These are phyloP conservation scores for Colletotrichum phormii DNA, from an alignment of 2,329 filamentous ascomycete species.

Conservation along the genomic window DNA sequence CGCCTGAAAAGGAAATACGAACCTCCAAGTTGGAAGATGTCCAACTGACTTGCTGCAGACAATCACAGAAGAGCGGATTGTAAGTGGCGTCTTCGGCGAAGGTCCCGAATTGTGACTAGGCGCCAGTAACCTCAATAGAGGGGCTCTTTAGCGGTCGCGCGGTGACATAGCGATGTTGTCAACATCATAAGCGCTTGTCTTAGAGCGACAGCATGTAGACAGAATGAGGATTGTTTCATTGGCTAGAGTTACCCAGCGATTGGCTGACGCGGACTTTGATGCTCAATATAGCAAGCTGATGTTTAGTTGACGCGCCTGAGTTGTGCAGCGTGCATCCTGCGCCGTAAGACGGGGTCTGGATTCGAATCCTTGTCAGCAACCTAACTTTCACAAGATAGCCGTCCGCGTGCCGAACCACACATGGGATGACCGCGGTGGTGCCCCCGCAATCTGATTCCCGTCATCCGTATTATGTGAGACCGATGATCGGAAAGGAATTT, in stretches of 20 bases:
- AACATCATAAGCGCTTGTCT: conserved; percentile 12
- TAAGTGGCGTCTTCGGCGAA: not conserved
- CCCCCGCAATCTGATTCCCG: not conserved
- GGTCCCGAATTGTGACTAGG: not conserved
- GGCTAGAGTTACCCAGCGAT: not conserved
- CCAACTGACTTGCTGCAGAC: not conserved
- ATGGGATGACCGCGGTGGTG: not conserved
- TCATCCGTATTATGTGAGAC: not conserved
- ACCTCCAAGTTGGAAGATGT: not conserved
- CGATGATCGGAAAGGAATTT: not conserved
- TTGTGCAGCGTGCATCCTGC: conserved; percentile 13
- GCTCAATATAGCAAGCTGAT: conserved; percentile 24
- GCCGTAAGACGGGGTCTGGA: not conserved
- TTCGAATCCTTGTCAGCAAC: conserved; percentile 3
- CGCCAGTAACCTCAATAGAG: not conserved
- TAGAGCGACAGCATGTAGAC: not conserved
- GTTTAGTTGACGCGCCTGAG: not conserved
- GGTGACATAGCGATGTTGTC: not conserved
- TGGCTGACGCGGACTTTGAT: conserved; percentile 1
- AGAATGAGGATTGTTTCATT: not conserved
- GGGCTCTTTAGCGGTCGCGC: not conserved
- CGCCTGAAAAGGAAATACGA: not conserved
- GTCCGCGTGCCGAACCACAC: not conserved
- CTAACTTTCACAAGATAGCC: not conserved
- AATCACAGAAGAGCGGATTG: not conserved